Evolutionary conservation across 257 asterid genomes (phyloP).

Genomic region (Gentiana macrophylla): DNA sequence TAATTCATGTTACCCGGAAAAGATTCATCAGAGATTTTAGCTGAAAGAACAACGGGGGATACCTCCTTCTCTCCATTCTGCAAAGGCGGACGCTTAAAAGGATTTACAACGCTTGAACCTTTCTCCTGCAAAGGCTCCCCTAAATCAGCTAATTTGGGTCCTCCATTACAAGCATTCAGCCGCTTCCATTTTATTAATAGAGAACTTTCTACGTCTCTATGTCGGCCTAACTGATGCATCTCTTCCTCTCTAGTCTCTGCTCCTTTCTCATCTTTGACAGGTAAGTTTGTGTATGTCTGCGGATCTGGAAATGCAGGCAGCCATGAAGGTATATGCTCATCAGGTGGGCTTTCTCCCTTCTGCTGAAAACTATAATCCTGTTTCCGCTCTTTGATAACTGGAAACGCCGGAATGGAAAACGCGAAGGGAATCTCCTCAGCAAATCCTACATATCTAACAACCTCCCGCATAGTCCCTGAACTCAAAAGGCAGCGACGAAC

Average conservation of each 20-base stretch:
- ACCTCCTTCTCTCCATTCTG: slow-evolving; percentile 51
- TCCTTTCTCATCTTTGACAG: slow-evolving; percentile 22
- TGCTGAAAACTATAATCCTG: slow-evolving; percentile 33
- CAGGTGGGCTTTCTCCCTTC: slow-evolving; percentile 34
- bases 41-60: slow-evolving; percentile 40
- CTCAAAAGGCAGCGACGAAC: slow-evolving; percentile 38
- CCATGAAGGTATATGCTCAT: slow-evolving; percentile 60
- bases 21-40: slow-evolving; percentile 32
- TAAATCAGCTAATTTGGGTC: slow-evolving; percentile 21
- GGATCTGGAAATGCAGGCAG: slow-evolving; percentile 23
- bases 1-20: slow-evolving; percentile 17
- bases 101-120: slow-evolving; percentile 37
- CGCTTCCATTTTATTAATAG: slow-evolving; percentile 25
- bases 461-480: slow-evolving; percentile 53
- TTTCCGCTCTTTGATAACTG: slow-evolving; percentile 39
- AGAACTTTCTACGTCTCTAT: slow-evolving; percentile 27
- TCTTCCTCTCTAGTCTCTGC: slow-evolving; percentile 15
- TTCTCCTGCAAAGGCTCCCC: slow-evolving; percentile 35
- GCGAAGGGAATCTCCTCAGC: slow-evolving; percentile 67
- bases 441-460: slow-evolving; percentile 26
- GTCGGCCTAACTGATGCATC: slow-evolving; percentile 27
- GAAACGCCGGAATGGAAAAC: slow-evolving; percentile 46
- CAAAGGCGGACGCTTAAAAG: slow-evolving; percentile 60
- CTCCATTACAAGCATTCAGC: slow-evolving; percentile 29
- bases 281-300: slow-evolving; percentile 20